Evolutionary conservation across 164 flowering plant species (phyloP).

Genomic region (Magnolia kwangsiensis): DNA sequence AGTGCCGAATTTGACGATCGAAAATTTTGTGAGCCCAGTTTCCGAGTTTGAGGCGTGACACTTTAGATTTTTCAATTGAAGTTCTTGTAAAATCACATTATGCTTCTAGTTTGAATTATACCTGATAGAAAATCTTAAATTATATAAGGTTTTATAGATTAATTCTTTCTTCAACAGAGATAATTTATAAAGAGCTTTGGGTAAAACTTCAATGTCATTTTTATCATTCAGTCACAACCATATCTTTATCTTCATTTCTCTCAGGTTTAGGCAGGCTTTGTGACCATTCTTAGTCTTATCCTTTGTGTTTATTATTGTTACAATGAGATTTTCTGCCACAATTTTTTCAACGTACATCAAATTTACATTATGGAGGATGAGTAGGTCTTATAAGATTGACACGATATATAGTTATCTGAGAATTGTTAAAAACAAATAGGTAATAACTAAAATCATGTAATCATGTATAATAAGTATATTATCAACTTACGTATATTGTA

Average conservation of each 20-base stretch:
- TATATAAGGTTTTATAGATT: neutral
- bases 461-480: no score
- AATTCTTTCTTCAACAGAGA: neutral
- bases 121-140: neutral
- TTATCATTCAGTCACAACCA: neutral
- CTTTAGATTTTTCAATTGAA: neutral
- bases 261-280: neutral
- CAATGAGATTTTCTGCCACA: neutral
- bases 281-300: conserved; percentile 1
- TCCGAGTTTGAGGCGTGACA: no score
- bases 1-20: no score
- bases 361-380: conserved; percentile 2
- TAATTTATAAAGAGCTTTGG: neutral
- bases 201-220: neutral
- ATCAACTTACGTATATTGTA: no score
- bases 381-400: neutral
- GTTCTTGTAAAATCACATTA: neutral
- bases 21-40: no score
- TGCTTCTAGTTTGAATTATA: neutral
- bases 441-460: no score
- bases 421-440: no score
- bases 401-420: no score
- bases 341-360: conserved; percentile 3
- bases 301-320: neutral
- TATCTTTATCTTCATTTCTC: neutral